Percentiles rank a stretch among this genome's conserved stretches.
Conservation (phyloP, 495 filamentous ascomycete species). For the Schizothecium vesticola region DNA sequence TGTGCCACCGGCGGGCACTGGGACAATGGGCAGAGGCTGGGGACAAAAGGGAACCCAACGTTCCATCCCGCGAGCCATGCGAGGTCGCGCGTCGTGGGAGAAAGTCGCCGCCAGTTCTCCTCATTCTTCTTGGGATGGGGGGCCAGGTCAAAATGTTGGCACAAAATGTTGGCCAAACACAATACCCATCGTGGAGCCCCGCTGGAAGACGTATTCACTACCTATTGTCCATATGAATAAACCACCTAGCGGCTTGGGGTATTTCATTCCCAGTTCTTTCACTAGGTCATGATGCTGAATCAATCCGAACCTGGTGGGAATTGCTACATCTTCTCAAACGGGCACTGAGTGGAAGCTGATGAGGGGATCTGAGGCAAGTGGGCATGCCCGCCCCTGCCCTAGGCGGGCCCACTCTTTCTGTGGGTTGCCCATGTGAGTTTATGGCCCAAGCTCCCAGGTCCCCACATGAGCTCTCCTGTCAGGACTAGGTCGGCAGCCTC, state of each 20-base stretch:
- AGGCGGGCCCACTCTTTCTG: neutral
- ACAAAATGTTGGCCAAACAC: neutral
- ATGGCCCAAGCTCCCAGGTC: neutral
- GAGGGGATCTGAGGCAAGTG: neutral
- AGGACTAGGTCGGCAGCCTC: too few relatives aligned
- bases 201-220: neutral
- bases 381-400: too few relatives aligned
- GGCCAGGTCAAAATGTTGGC: neutral
- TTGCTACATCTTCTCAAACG: neutral
- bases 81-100: slow-evolving; percentile 3
- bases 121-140: neutral
- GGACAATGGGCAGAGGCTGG: neutral
- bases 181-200: neutral
- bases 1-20: neutral
- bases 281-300: neutral
- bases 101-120: slow-evolving; percentile 8
- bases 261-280: too few relatives aligned
- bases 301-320: neutral
- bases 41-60: neutral
- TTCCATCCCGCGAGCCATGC: neutral
- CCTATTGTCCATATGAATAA: neutral
- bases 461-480: neutral
- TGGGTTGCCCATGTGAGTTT: neutral
- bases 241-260: neutral
- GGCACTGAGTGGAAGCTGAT: neutral